Evolutionary conservation across 345 rosid species (phyloP).

Genomic region (Sonneratia caseolaris): DNA sequence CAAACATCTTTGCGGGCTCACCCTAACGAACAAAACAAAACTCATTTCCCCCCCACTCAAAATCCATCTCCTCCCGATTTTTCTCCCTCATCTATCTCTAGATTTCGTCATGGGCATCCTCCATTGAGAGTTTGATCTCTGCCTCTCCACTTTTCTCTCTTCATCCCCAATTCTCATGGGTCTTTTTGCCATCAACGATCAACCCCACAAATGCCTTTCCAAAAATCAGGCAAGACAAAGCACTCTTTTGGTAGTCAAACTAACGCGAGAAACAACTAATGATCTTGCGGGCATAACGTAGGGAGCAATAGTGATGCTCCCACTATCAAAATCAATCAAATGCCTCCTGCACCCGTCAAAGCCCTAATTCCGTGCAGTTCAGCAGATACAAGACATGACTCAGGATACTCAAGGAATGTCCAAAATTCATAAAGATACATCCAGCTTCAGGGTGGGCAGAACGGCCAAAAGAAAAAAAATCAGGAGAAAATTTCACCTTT

Average conservation of each 20-base stretch:
- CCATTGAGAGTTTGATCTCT: too few relatives aligned
- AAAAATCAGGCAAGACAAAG: not conserved
- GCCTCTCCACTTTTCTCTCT: too few relatives aligned
- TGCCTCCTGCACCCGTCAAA: not conserved
- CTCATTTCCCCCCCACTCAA: too few relatives aligned
- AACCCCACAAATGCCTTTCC: not conserved
- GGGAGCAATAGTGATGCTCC: not conserved
- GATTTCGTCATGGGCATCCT: too few relatives aligned
- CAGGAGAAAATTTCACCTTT: constrained; percentile 31
- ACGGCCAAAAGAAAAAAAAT: not conserved
- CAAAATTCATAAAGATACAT: not conserved
- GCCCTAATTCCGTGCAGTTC: not conserved
- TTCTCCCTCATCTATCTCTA: too few relatives aligned
- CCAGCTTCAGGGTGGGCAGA: not conserved
- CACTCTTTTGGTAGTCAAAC: not conserved
- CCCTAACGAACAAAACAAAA: too few relatives aligned
- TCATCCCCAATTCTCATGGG: too few relatives aligned
- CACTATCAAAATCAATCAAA: not conserved
- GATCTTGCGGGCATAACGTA: not conserved
- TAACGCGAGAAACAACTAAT: not conserved
- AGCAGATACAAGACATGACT: not conserved
- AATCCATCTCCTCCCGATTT: too few relatives aligned
- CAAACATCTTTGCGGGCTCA: too few relatives aligned
- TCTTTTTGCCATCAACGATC: not conserved
- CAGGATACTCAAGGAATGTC: not conserved